phyloP scores from a whole-genome alignment of 2,329 filamentous ascomycete species.

The Fusarium citri region DNA sequence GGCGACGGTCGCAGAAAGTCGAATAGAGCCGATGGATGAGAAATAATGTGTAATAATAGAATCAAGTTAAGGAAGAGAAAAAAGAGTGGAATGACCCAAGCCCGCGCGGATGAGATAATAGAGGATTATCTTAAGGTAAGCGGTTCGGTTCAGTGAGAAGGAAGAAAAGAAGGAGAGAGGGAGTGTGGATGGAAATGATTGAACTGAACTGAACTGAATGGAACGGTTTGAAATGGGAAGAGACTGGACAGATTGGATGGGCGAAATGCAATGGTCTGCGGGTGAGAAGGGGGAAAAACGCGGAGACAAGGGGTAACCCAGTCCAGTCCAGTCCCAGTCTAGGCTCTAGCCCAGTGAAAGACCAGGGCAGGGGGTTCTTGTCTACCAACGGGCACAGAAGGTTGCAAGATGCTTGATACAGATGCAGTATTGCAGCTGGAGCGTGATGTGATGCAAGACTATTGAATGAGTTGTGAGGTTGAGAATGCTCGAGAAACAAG shows the following conservation, averaged over 20 bases:
- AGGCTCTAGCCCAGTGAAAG: constrained; percentile 25
- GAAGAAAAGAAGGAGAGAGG: constrained; percentile 28
- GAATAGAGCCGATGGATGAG: constrained; percentile 33
- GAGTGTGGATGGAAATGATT: constrained; percentile 28
- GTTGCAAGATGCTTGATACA: constrained; percentile 4
- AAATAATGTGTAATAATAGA: constrained; percentile 37
- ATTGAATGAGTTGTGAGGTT: not conserved
- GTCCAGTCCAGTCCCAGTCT: constrained; percentile 19
- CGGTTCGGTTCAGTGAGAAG: constrained; percentile 36
- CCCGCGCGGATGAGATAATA: constrained; percentile 32
- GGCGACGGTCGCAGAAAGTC: constrained; percentile 17
- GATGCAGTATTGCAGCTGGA: constrained; percentile 1
- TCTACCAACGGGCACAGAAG: constrained; percentile 10
- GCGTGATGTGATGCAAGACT: constrained; percentile 21
- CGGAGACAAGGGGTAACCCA: constrained; percentile 40
- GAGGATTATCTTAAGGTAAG: constrained; percentile 18
- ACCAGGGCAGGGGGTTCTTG: constrained; percentile 11
- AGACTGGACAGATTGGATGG: constrained; percentile 36
- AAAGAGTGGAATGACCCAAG: constrained; percentile 43
- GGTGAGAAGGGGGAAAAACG: constrained; percentile 38
- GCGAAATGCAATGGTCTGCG: constrained; percentile 35
- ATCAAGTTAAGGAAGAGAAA: constrained; percentile 31
- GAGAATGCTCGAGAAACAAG: not conserved
- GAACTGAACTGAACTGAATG: constrained; percentile 31
- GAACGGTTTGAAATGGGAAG: constrained; percentile 37